These are phyloP conservation scores for Ceriops zippeliana DNA, from an alignment of 345 rosid genomes.

Conservation along the genomic window DNA sequence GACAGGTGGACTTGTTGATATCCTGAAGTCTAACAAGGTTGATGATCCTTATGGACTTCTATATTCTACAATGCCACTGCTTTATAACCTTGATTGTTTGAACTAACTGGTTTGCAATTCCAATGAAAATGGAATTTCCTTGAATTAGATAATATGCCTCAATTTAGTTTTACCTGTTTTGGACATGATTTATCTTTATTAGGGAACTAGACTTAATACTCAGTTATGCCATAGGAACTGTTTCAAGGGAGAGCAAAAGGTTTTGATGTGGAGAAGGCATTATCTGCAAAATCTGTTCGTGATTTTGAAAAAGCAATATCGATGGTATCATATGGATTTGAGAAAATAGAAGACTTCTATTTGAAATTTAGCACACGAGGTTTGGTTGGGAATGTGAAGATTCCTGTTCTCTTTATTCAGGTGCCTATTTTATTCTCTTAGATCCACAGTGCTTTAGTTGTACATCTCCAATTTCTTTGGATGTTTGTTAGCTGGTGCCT, in stretches of 20 bases:
- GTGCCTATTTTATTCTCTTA: constrained; percentile 33
- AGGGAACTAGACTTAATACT: constrained; percentile 11
- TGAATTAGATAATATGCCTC: constrained; percentile 10
- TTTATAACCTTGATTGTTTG: constrained; percentile 1
- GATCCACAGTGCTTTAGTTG: constrained; percentile 7
- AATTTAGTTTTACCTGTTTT: constrained; percentile 1
- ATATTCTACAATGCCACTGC: constrained; percentile 2
- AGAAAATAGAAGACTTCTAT: constrained; percentile 73
- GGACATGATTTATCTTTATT: constrained; percentile 1
- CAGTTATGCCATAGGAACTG: constrained; percentile 51
- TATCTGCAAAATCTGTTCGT: constrained; percentile 70
- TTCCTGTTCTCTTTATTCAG: constrained; percentile 95
- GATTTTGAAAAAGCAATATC: constrained; percentile 90
- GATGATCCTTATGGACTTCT: constrained; percentile 13
- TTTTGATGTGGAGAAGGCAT: constrained; percentile 80
- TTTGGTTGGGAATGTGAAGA: constrained; percentile 67
- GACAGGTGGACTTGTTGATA: constrained; percentile 65
- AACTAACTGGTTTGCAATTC: neutral
- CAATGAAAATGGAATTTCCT: neutral
- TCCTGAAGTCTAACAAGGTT: constrained; percentile 83
- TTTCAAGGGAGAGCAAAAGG: constrained; percentile 81
- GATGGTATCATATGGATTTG: constrained; percentile 78
- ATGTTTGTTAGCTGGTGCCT: constrained; percentile 14
- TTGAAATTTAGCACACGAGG: constrained; percentile 62
- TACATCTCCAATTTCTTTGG: neutral